Conservation (phyloP, 2,329 filamentous ascomycete species). For the Colletotrichum sp. region DNA sequence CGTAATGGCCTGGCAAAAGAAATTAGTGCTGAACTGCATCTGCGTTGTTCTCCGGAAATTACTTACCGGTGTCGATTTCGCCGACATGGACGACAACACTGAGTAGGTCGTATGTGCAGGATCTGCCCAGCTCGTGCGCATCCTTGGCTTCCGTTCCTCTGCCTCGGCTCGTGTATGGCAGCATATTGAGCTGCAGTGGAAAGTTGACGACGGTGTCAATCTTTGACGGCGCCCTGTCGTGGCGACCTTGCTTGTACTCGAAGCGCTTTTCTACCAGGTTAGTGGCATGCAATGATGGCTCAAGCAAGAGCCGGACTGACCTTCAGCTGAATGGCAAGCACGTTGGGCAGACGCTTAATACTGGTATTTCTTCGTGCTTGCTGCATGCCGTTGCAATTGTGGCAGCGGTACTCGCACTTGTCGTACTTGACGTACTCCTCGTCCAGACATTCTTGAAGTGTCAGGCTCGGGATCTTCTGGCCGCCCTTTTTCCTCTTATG, state of each 20-base stretch:
- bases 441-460: slow-evolving; percentile 76
- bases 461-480: slow-evolving; percentile 54
- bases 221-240: slow-evolving; percentile 78
- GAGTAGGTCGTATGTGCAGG: slow-evolving; percentile 83
- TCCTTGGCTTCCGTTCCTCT: slow-evolving; percentile 54
- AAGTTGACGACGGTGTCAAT: slow-evolving; percentile 88
- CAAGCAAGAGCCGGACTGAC: slow-evolving; percentile 47
- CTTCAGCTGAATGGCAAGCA: slow-evolving; percentile 92
- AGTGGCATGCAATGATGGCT: neutral
- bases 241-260: slow-evolving; percentile 71
- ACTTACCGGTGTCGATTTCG: slow-evolving; percentile 91
- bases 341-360: slow-evolving; percentile 85
- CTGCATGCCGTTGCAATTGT: slow-evolving; percentile 77
- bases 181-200: slow-evolving; percentile 85
- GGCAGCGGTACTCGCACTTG: slow-evolving; percentile 88
- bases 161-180: slow-evolving; percentile 81
- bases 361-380: slow-evolving; percentile 84
- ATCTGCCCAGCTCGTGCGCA: slow-evolving; percentile 61
- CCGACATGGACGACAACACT: slow-evolving; percentile 94
- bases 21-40: neutral
- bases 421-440: slow-evolving; percentile 87
- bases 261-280: slow-evolving; percentile 55
- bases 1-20: slow-evolving; percentile 68
- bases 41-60: slow-evolving; percentile 36
- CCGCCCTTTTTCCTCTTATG: slow-evolving; percentile 68